A percentile compares a stretch with the other conserved stretches of the same genome.
phyloP scores from a whole-genome alignment of 352 stramenopile species.

The Pythium brachiatum region DNA sequence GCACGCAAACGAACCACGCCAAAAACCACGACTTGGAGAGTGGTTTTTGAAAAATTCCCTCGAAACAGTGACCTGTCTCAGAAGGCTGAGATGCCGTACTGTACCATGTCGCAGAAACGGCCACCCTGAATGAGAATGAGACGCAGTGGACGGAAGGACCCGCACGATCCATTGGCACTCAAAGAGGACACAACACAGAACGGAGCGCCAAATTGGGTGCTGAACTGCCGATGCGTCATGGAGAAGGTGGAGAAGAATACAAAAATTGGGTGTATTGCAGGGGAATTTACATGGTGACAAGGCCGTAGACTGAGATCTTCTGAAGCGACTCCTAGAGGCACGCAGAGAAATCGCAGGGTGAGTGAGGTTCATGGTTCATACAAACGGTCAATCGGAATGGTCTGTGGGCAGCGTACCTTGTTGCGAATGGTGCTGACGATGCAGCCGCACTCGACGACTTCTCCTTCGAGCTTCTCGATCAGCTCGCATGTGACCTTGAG shows the following conservation, averaged over 20 bases:
- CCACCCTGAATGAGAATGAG: neutral
- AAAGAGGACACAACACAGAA: neutral
- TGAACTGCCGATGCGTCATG: no score
- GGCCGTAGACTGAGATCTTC: slow-evolving; percentile 49
- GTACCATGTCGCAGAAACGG: neutral
- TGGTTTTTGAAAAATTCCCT: slow-evolving; percentile 19
- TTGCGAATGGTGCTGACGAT: slow-evolving; percentile 62
- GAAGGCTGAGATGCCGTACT: neutral
- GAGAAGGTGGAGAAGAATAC: no score
- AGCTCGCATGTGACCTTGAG: slow-evolving; percentile 78
- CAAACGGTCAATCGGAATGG: neutral
- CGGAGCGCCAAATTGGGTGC: no score
- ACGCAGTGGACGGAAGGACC: neutral
- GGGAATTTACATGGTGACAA: slow-evolving; percentile 46
- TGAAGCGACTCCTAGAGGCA: slow-evolving; percentile 37
- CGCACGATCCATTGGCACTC: neutral
- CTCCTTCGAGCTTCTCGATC: slow-evolving; percentile 59
- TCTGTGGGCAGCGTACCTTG: slow-evolving; percentile 28
- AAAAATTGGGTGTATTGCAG: neutral
- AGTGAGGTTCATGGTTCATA: no score
- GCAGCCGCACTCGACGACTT: slow-evolving; percentile 80
- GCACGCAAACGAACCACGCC: slow-evolving; percentile 21
- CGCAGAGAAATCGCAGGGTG: neutral
- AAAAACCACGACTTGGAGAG: slow-evolving; percentile 6
- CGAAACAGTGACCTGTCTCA: slow-evolving; percentile 9